Conservation (phyloP, 768 basidiomycete genomes). For the Lactarius psammicola region DNA sequence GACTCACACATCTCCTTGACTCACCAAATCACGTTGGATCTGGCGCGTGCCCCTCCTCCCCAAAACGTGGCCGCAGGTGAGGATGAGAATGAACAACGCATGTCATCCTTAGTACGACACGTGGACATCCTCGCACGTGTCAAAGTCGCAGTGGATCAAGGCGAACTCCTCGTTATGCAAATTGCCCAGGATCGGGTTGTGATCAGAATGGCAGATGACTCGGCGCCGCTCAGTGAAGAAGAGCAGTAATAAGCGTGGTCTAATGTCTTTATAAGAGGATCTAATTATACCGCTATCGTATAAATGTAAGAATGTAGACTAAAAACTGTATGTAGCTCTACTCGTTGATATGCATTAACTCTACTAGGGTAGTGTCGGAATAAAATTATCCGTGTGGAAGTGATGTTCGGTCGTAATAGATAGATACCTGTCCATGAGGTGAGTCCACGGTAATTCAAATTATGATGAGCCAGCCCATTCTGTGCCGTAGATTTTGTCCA, state of each 20-base stretch:
- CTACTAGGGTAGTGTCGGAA: slow-evolving; percentile 14
- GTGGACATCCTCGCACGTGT: slow-evolving; percentile 17
- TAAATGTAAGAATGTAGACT: slow-evolving; percentile 18
- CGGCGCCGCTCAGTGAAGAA: neutral
- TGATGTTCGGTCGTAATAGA: slow-evolving; percentile 9
- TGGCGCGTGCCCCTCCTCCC: slow-evolving; percentile 8
- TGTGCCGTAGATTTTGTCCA: slow-evolving; percentile 56
- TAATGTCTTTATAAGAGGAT: slow-evolving; percentile 8
- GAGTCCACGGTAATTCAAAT: neutral
- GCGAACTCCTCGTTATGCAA: slow-evolving; percentile 21
- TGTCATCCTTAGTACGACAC: neutral
- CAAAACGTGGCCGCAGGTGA: neutral
- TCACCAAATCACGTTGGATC: slow-evolving; percentile 27
- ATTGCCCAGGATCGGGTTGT: slow-evolving; percentile 16
- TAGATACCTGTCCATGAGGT: slow-evolving; percentile 5
- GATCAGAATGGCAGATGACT: slow-evolving; percentile 5
- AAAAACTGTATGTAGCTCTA: slow-evolving; percentile 4
- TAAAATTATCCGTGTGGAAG: slow-evolving; percentile 6
- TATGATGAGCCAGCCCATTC: slow-evolving; percentile 18
- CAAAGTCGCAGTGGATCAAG: slow-evolving; percentile 15
- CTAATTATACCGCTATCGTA: slow-evolving; percentile 5
- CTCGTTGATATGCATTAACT: slow-evolving; percentile 8
- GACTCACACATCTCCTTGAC: slow-evolving; percentile 7
- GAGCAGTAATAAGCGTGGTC: neutral
- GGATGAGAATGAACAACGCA: slow-evolving; percentile 5